Conservation (phyloP, 1,284 basidiomycete genomes). For the Apiotrichum veenhuisii region DNA sequence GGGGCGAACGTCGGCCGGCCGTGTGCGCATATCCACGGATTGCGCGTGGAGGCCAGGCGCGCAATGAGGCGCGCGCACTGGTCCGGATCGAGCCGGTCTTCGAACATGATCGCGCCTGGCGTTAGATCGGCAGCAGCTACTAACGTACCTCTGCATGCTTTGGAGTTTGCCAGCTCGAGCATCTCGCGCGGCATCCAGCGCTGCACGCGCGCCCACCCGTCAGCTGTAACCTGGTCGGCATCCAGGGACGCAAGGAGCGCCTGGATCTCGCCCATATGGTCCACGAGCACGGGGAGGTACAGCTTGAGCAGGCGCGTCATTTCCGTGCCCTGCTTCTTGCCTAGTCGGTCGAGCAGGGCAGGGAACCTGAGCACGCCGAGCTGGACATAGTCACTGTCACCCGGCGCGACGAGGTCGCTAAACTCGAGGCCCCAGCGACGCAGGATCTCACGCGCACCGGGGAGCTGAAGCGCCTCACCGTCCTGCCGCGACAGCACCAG, state of each 20-base stretch:
- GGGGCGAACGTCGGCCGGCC: slow-evolving; percentile 56
- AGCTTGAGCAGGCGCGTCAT: slow-evolving; percentile 35
- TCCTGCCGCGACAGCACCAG: slow-evolving; percentile 66
- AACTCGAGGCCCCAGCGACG: slow-evolving; percentile 70
- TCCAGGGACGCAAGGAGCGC: slow-evolving; percentile 26
- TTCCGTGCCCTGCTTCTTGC: slow-evolving; percentile 27
- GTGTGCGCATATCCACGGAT: slow-evolving; percentile 93
- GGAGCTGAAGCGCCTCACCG: slow-evolving; percentile 52
- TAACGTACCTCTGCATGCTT: slow-evolving; percentile 77
- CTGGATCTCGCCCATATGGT: slow-evolving; percentile 30
- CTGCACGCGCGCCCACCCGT: slow-evolving; percentile 56
- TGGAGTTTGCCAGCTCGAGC: slow-evolving; percentile 80
- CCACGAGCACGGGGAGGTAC: slow-evolving; percentile 29
- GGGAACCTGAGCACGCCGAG: slow-evolving; percentile 44
- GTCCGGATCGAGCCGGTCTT: slow-evolving; percentile 64
- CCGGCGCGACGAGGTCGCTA: slow-evolving; percentile 20
- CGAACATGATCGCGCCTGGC: slow-evolving; percentile 93
- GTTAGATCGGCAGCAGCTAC: slow-evolving; percentile 5
- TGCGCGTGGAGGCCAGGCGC: slow-evolving; percentile 64
- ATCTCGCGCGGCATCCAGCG: slow-evolving; percentile 73
- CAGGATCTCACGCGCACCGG: slow-evolving; percentile 51
- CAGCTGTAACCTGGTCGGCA: slow-evolving; percentile 15
- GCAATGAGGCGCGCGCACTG: slow-evolving; percentile 69
- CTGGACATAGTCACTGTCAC: slow-evolving; percentile 43
- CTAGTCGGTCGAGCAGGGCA: slow-evolving; percentile 32